Conservation (phyloP, 306 rosid species). For the Coriaria nepalensis region DNA sequence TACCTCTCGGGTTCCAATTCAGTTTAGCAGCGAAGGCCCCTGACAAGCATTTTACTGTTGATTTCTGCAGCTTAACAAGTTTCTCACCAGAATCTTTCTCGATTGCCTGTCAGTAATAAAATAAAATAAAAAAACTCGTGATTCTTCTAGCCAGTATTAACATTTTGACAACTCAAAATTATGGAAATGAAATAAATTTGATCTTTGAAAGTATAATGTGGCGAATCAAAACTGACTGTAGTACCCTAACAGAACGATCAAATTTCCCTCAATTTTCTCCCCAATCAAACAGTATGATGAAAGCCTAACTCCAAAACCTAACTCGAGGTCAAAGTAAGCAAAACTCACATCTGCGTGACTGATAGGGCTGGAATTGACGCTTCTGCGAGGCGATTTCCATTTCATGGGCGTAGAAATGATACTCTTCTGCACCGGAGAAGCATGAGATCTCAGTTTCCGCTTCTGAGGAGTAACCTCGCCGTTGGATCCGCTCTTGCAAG, state of each 20-base stretch:
- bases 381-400: slow-evolving; percentile 37
- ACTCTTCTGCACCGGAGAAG: slow-evolving; percentile 15
- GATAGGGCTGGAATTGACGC: slow-evolving; percentile 17
- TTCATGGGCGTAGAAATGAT: slow-evolving; percentile 21
- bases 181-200: not conserved
- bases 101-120: slow-evolving; percentile 22
- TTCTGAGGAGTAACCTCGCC: slow-evolving; percentile 26
- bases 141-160: not conserved
- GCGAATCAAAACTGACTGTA: no score
- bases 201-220: no score
- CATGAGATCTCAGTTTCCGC: slow-evolving; percentile 29
- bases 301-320: not conserved
- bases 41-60: slow-evolving; percentile 10
- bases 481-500: slow-evolving; percentile 3
- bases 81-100: slow-evolving; percentile 11
- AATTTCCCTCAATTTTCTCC: not conserved
- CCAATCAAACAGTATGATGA: not conserved
- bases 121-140: not conserved
- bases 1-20: slow-evolving; percentile 62
- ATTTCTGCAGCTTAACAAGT: slow-evolving; percentile 7
- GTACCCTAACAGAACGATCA: not conserved
- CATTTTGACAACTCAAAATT: not conserved
- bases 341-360: slow-evolving; percentile 18
- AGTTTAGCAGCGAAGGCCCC: slow-evolving; percentile 16
- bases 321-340: not conserved